These are phyloP conservation scores for Eucommia ulmoides DNA, from an alignment of 257 asterid species.

Conservation along the genomic window DNA sequence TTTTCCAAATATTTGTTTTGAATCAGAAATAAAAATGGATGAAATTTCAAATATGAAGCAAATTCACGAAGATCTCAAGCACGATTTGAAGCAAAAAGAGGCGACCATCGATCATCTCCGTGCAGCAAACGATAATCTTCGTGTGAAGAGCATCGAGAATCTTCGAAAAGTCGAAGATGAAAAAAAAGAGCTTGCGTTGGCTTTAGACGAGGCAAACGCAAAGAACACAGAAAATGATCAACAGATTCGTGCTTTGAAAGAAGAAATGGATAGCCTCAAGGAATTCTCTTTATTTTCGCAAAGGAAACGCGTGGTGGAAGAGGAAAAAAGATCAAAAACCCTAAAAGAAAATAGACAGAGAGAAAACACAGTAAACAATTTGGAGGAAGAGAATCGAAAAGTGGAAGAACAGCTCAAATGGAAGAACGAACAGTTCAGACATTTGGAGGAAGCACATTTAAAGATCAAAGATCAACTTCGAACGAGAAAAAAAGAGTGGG, in stretches of 20 bases:
- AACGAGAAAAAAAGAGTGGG: slow-evolving; percentile 23
- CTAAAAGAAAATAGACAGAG: slow-evolving; percentile 20
- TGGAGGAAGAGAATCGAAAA: slow-evolving; percentile 27
- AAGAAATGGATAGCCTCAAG: slow-evolving; percentile 32
- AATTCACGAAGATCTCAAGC: slow-evolving; percentile 26
- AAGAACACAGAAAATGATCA: slow-evolving; percentile 29
- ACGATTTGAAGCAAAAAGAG: slow-evolving; percentile 33
- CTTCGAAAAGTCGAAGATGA: slow-evolving; percentile 18
- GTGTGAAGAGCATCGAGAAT: slow-evolving; percentile 17
- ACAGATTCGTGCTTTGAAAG: slow-evolving; percentile 18
- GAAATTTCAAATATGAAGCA: slow-evolving; percentile 26
- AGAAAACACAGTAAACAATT: slow-evolving; percentile 16
- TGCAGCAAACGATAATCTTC: slow-evolving; percentile 23
- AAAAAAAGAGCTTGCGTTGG: slow-evolving; percentile 16
- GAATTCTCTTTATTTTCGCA: slow-evolving; percentile 15
- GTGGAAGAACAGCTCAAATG: slow-evolving; percentile 26
- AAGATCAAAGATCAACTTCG: slow-evolving; percentile 19
- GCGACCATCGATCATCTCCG: slow-evolving; percentile 22
- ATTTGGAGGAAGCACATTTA: slow-evolving; percentile 29
- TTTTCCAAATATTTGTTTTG: too few species aligned
- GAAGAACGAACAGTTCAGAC: slow-evolving; percentile 32
- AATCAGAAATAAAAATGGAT: too few species aligned
- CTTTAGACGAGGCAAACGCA: slow-evolving; percentile 24
- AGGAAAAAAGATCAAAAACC: slow-evolving; percentile 6
- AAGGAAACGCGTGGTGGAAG: slow-evolving; percentile 9